phyloP scores from a whole-genome alignment of 805 yeast species.

The Candida nitratophila region DNA sequence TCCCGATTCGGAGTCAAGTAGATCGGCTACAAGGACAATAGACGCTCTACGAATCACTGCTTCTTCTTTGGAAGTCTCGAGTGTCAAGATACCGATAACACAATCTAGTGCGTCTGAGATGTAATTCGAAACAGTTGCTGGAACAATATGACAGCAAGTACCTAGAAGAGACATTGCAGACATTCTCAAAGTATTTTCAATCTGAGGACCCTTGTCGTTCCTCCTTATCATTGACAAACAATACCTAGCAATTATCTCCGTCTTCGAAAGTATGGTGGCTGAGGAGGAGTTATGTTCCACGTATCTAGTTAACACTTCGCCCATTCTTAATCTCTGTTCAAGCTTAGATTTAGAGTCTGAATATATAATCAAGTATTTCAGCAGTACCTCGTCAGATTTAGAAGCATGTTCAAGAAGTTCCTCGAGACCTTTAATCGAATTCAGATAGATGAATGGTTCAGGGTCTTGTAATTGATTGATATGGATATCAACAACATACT shows the following conservation, averaged over 20 bases:
- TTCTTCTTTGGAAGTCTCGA: constrained; percentile 38
- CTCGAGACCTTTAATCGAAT: constrained; percentile 73
- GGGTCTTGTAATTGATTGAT: constrained; percentile 59
- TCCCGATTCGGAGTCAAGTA: constrained; percentile 38
- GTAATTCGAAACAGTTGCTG: constrained; percentile 40
- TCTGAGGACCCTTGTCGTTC: neutral
- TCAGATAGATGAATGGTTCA: constrained; percentile 84
- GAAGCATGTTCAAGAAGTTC: constrained; percentile 42
- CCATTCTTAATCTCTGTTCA: constrained; percentile 71
- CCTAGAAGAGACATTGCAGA: constrained; percentile 88
- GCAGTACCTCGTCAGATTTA: constrained; percentile 24
- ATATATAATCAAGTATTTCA: constrained; percentile 33
- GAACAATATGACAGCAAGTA: constrained; percentile 50
- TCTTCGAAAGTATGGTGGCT: constrained; percentile 27
- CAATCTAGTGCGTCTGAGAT: constrained; percentile 64
- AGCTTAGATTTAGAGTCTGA: constrained; percentile 11
- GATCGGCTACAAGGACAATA: constrained; percentile 57
- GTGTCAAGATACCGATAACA: constrained; percentile 63
- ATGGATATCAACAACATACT: constrained; percentile 55
- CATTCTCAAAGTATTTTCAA: constrained; percentile 65
- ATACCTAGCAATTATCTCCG: constrained; percentile 32
- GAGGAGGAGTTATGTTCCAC: constrained; percentile 39
- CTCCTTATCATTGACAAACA: constrained; percentile 29
- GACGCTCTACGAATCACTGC: constrained; percentile 71
- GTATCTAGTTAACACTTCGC: constrained; percentile 69